Conservation (phyloP, 257 asterid species). For the Eustoma russellianum region DNA sequence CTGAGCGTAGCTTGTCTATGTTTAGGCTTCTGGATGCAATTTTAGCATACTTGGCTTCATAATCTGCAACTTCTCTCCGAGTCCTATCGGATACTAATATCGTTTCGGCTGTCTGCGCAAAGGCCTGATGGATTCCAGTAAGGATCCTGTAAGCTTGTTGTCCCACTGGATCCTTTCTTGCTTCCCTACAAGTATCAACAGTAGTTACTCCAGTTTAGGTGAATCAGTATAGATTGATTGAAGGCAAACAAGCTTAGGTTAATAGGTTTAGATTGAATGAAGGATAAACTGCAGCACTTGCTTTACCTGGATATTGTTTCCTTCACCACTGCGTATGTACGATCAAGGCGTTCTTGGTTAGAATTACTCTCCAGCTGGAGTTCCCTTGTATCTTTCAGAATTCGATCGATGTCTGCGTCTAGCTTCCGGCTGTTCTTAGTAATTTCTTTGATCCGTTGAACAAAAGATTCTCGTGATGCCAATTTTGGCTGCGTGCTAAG, state of each 20-base stretch:
- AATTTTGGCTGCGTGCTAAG: conserved; percentile 45
- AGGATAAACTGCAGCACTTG: conserved; percentile 2
- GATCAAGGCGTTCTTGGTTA: conserved; percentile 68
- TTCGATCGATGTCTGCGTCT: conserved; percentile 58
- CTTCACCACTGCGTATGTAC: conserved; percentile 58
- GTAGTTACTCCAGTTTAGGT: not conserved
- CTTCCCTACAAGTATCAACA: conserved; percentile 42
- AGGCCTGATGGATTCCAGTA: conserved; percentile 53
- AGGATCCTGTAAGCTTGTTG: conserved; percentile 58
- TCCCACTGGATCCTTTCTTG: conserved; percentile 57
- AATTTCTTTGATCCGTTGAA: conserved; percentile 62
- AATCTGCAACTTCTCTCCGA: conserved; percentile 51
- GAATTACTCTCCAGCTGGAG: conserved; percentile 80
- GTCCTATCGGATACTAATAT: conserved; percentile 50
- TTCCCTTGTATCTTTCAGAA: conserved; percentile 72
- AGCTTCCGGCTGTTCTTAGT: conserved; percentile 81
- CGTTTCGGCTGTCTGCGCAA: conserved; percentile 54
- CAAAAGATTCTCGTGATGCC: conserved; percentile 45
- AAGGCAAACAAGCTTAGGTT: not conserved
- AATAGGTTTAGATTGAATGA: not conserved
- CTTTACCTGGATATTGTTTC: conserved; percentile 63
- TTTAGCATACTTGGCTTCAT: conserved; percentile 54
- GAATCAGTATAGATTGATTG: not conserved
- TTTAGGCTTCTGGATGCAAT: conserved; percentile 40
- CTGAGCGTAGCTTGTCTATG: conserved; percentile 48